phyloP scores from a whole-genome alignment of 768 basidiomycete species.

The Crassisporium funariophilum region DNA sequence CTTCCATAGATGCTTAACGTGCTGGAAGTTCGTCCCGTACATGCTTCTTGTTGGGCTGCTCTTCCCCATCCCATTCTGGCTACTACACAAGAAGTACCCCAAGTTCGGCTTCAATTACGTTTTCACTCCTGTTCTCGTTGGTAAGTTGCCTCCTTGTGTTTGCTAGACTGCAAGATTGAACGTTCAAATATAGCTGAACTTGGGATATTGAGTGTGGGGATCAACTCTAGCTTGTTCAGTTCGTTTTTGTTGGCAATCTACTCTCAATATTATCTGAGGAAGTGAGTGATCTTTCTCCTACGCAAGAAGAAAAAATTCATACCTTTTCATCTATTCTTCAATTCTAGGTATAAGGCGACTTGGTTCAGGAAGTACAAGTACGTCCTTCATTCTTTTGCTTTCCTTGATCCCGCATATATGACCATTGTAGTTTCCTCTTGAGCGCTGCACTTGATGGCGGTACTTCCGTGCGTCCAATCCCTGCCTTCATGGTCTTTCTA shows the following conservation, averaged over 20 bases:
- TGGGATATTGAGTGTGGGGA: constrained; percentile 49
- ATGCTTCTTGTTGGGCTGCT: constrained; percentile 48
- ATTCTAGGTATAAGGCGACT: constrained; percentile 39
- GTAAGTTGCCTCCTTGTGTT: constrained; percentile 33
- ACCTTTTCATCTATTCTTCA: not conserved
- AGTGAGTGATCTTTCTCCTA: constrained; percentile 9
- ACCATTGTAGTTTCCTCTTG: constrained; percentile 36
- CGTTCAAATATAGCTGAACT: constrained; percentile 25
- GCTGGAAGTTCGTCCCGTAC: constrained; percentile 48
- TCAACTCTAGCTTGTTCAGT: constrained; percentile 50
- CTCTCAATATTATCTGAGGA: constrained; percentile 46
- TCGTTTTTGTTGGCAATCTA: constrained; percentile 41
- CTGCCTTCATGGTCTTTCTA: not conserved
- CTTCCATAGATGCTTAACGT: constrained; percentile 1
- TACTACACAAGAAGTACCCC: constrained; percentile 48
- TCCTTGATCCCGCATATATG: not conserved
- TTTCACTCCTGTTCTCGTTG: constrained; percentile 38
- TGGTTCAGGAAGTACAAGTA: constrained; percentile 51
- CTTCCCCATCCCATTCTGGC: constrained; percentile 54
- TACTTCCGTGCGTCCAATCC: constrained; percentile 33
- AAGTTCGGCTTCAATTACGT: constrained; percentile 47
- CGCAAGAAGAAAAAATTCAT: not conserved
- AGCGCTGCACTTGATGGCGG: constrained; percentile 54
- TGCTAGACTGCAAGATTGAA: constrained; percentile 1
- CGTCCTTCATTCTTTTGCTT: not conserved